These are phyloP conservation scores for Fusarium xyrophilum DNA, from an alignment of 2,329 filamentous ascomycete species.

Conservation along the genomic window DNA sequence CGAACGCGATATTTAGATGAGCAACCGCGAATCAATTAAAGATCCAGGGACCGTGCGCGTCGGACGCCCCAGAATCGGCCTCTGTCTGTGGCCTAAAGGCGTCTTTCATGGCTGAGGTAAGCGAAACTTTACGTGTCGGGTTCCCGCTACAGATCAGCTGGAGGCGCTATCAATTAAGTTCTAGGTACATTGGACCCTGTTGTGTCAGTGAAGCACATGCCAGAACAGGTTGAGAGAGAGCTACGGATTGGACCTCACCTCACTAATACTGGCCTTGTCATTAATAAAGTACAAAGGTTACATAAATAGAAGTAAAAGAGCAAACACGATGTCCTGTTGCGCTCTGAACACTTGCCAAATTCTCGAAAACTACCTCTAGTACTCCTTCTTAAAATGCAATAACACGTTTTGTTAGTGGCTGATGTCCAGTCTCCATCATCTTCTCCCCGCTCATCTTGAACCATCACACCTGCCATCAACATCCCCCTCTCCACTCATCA, in stretches of 20 bases:
- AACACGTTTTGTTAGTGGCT: constrained; percentile 24
- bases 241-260: background rate
- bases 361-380: background rate
- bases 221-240: background rate
- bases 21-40: constrained; percentile 40
- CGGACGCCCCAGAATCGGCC: background rate
- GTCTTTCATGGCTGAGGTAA: constrained; percentile 13
- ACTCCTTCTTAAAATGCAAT: background rate
- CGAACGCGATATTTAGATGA: constrained; percentile 29
- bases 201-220: constrained; percentile 1
- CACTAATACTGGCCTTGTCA: background rate
- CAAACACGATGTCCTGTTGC: background rate
- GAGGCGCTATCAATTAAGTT: background rate
- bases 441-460: constrained; percentile 21
- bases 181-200: constrained; percentile 1
- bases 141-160: constrained; percentile 1
- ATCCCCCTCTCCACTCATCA: background rate
- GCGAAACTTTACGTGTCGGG: constrained; percentile 1
- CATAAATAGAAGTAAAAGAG: background rate
- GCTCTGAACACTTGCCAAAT: background rate
- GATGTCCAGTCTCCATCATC: constrained; percentile 17
- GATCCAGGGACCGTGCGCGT: constrained; percentile 30
- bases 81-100: background rate
- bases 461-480: constrained; percentile 2
- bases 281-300: background rate